Conservation (phyloP, 768 basidiomycete genomes). For the Amanita fuliginea region DNA sequence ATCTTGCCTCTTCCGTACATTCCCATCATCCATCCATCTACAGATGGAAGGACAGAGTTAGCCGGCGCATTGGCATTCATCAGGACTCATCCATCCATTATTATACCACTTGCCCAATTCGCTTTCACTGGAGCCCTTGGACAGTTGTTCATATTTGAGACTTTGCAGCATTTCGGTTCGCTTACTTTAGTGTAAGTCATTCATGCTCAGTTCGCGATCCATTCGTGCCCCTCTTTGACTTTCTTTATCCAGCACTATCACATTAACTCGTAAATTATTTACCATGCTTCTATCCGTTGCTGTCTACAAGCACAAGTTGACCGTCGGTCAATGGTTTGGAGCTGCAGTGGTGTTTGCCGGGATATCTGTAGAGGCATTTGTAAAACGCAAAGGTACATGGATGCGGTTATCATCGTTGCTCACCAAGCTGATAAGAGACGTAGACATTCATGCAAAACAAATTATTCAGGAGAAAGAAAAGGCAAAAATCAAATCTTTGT, state of each 20-base stretch:
- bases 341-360: conserved; percentile 89
- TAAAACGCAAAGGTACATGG: conserved; percentile 72
- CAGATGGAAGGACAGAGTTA: conserved; percentile 52
- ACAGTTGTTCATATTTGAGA: conserved; percentile 97
- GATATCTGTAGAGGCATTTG: conserved; percentile 86
- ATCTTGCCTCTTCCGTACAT: conserved; percentile 71
- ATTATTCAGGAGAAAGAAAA: conserved; percentile 78
- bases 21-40: conserved; percentile 68
- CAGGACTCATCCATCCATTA: conserved; percentile 60
- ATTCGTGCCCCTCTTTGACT: conserved; percentile 1
- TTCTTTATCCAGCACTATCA: conserved; percentile 60
- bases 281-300: conserved; percentile 96
- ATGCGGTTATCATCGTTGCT: conserved; percentile 1
- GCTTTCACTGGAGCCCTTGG: conserved; percentile 88
- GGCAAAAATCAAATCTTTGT: conserved; percentile 71
- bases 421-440: not conserved
- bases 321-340: conserved; percentile 86
- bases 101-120: conserved; percentile 70
- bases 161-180: conserved; percentile 83
- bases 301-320: conserved; percentile 81
- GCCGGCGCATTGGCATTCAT: conserved; percentile 64
- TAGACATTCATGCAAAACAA: conserved; percentile 73
- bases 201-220: not conserved
- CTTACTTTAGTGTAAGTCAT: conserved; percentile 67
- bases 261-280: conserved; percentile 92